These are phyloP conservation scores for Infundibulicybe gibba DNA, from an alignment of 768 basidiomycete genomes.

Conservation along the genomic window DNA sequence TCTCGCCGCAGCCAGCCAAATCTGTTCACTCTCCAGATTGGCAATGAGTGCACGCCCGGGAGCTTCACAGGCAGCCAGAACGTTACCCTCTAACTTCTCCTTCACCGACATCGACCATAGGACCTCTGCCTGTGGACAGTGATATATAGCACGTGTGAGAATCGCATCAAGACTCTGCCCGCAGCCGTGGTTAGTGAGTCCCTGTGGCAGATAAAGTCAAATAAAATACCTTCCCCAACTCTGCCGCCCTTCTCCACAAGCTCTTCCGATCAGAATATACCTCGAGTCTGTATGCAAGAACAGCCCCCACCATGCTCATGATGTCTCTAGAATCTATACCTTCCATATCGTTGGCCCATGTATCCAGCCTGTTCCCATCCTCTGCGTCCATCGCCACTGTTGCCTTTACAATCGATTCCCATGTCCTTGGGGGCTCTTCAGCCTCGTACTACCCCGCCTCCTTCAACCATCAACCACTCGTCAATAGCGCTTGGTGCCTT, in stretches of 20 bases:
- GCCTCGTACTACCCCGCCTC: constrained; percentile 91
- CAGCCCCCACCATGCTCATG: constrained; percentile 82
- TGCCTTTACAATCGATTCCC: constrained; percentile 93
- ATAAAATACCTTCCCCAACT: constrained; percentile 66
- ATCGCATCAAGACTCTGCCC: constrained; percentile 82
- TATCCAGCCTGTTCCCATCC: constrained; percentile 87
- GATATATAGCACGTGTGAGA: constrained; percentile 76
- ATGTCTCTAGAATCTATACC: constrained; percentile 67
- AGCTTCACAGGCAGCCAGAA: constrained; percentile 85
- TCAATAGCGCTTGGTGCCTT: constrained; percentile 80
- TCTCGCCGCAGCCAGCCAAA: constrained; percentile 97
- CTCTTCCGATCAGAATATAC: constrained; percentile 83
- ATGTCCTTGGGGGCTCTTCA: constrained; percentile 82
- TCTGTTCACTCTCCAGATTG: constrained; percentile 95
- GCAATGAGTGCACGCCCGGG: constrained; percentile 89
- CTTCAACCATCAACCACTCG: constrained; percentile 92
- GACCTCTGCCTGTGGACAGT: constrained; percentile 94
- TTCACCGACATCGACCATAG: constrained; percentile 99
- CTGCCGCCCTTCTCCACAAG: constrained; percentile 91
- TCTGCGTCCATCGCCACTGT: constrained; percentile 92
- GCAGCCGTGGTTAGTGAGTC: neutral
- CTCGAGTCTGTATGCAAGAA: constrained; percentile 86
- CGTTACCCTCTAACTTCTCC: constrained; percentile 91
- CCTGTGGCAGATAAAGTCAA: neutral
- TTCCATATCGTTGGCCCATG: constrained; percentile 92